Percentiles rank a stretch among this genome's conserved stretches.
Evolutionary conservation across 2,329 filamentous ascomycete species (phyloP).

Genomic region (Zymoseptoria passerinii): DNA sequence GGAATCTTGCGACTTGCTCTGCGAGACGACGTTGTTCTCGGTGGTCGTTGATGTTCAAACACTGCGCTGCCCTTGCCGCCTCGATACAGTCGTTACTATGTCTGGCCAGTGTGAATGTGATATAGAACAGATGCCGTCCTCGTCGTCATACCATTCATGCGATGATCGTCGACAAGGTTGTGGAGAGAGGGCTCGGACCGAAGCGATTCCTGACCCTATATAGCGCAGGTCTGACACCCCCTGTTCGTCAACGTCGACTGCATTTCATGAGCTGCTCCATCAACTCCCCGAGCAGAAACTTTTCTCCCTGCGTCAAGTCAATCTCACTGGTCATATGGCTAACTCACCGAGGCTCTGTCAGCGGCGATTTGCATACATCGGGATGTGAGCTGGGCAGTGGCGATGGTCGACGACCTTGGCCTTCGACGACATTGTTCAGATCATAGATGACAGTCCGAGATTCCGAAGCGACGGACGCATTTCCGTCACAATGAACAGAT

Average conservation of each 20-base stretch:
- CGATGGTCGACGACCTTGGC: neutral
- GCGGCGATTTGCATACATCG: neutral
- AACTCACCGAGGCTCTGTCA: neutral
- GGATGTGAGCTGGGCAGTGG: neutral
- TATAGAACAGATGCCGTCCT: no score
- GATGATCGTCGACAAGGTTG: neutral
- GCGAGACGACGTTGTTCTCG: neutral
- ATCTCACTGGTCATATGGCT: neutral
- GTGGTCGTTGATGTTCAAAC: no score
- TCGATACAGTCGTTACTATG: neutral
- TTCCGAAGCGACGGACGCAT: neutral
- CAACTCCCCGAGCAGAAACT: neutral
- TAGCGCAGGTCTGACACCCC: neutral
- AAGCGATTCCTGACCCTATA: neutral
- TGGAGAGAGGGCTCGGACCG: neutral
- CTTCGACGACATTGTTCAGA: neutral
- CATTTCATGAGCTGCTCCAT: neutral
- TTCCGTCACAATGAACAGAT: neutral
- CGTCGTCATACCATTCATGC: no score
- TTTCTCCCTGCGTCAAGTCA: neutral
- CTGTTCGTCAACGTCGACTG: neutral
- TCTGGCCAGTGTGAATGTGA: no score
- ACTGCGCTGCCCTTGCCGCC: no score
- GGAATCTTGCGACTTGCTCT: neutral
- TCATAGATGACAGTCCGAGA: neutral